Evolutionary conservation across 2,329 filamentous ascomycete species (phyloP).

Genomic region (Fusarium praegraminearum): DNA sequence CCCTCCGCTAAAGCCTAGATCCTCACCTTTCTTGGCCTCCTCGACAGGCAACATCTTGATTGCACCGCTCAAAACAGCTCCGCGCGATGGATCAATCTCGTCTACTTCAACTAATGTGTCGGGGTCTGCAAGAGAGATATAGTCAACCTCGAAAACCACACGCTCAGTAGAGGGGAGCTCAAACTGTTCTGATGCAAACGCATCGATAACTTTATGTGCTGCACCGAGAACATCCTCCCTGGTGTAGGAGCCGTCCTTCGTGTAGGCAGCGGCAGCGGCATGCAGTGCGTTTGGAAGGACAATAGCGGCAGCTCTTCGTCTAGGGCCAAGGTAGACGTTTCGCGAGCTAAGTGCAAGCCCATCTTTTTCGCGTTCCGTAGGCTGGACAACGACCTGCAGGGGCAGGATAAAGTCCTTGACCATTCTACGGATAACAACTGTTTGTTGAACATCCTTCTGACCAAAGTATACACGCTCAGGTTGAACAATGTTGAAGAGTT

Average conservation of each 20-base stretch:
- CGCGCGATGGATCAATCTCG: slow-evolving; percentile 73
- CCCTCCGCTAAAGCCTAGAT: slow-evolving; percentile 77
- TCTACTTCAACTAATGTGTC: slow-evolving; percentile 84
- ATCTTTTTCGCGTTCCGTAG: slow-evolving; percentile 81
- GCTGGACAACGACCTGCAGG: slow-evolving; percentile 77
- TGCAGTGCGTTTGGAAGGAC: slow-evolving; percentile 77
- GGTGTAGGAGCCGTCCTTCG: slow-evolving; percentile 60
- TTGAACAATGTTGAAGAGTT: slow-evolving; percentile 65
- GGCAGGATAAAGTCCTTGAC: slow-evolving; percentile 88
- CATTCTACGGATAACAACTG: slow-evolving; percentile 87
- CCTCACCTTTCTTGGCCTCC: slow-evolving; percentile 75
- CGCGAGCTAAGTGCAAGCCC: slow-evolving; percentile 91
- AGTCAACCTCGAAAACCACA: slow-evolving; percentile 85
- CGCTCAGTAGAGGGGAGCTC: slow-evolving; percentile 69
- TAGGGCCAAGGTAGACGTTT: slow-evolving; percentile 89
- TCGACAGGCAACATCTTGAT: slow-evolving; percentile 90
- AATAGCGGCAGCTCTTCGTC: slow-evolving; percentile 77
- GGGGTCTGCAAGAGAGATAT: slow-evolving; percentile 90
- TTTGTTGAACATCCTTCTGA: slow-evolving; percentile 98
- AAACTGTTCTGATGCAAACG: slow-evolving; percentile 70
- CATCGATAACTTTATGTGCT: slow-evolving; percentile 71
- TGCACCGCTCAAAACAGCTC: slow-evolving; percentile 89
- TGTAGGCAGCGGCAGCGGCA: slow-evolving; percentile 77
- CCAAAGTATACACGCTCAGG: slow-evolving; percentile 88
- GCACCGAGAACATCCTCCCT: slow-evolving; percentile 78